Conservation (phyloP, 2,329 filamentous ascomycete species). For the Pochonia chlamydosporia region DNA sequence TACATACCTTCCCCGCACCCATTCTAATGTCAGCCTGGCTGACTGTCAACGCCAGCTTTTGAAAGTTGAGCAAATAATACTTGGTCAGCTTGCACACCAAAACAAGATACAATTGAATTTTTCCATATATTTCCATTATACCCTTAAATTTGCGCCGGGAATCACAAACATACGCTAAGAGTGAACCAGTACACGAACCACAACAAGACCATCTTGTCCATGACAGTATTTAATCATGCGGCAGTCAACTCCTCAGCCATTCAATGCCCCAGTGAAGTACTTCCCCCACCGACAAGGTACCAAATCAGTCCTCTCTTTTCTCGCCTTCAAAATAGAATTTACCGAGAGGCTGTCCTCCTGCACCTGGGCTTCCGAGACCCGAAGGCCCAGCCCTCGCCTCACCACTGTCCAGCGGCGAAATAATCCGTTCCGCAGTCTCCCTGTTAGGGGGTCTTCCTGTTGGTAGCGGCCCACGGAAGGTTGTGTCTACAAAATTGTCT, state of each 20-base stretch:
- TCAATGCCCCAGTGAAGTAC: background rate
- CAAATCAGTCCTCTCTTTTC: conserved; percentile 18
- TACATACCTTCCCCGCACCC: too few species aligned
- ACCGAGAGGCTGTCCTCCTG: conserved; percentile 42
- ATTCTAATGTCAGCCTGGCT: too few species aligned
- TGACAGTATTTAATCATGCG: background rate
- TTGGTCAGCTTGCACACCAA: background rate
- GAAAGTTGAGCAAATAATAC: too few species aligned
- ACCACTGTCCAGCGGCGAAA: conserved; percentile 50
- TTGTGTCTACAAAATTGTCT: conserved; percentile 58
- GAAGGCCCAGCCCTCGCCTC: conserved; percentile 33
- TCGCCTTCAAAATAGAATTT: conserved; percentile 57
- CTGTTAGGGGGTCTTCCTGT: conserved; percentile 25
- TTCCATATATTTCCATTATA: background rate
- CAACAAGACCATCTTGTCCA: background rate
- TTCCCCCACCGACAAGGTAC: background rate
- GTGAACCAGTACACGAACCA: background rate
- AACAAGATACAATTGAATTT: background rate
- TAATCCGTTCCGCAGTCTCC: conserved; percentile 59
- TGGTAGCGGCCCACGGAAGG: conserved; percentile 51
- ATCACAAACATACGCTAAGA: background rate
- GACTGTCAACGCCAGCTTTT: too few species aligned
- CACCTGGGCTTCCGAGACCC: conserved; percentile 37
- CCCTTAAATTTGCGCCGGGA: background rate
- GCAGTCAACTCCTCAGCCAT: background rate